A percentile compares a stretch with the other conserved stretches of the same genome.
Evolutionary conservation across 2,329 filamentous ascomycete genomes (phyloP).

Genomic region (Aaosphaeria pasadenensis): DNA sequence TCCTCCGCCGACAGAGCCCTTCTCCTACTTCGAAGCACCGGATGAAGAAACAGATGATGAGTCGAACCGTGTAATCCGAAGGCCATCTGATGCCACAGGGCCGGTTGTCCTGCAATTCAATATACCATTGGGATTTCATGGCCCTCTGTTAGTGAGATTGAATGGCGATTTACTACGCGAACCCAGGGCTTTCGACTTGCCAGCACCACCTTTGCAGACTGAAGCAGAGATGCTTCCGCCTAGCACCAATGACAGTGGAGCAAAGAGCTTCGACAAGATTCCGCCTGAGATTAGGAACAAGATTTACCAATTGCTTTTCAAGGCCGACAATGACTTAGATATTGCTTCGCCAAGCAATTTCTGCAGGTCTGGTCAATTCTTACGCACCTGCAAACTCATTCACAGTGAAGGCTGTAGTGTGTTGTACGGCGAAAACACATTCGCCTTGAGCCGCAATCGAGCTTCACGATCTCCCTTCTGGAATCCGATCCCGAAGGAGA

Average conservation of each 20-base stretch:
- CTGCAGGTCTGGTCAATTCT: conserved; percentile 41
- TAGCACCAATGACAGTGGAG: neutral
- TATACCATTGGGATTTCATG: conserved; percentile 43
- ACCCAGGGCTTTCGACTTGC: neutral
- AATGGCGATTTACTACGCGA: neutral
- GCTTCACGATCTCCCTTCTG: conserved; percentile 41
- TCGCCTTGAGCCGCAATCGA: conserved; percentile 41
- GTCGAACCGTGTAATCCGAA: conserved; percentile 10
- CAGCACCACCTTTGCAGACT: too few species aligned
- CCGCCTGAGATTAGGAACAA: conserved; percentile 46
- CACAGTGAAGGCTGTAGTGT: conserved; percentile 46
- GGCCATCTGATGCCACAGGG: conserved; percentile 11
- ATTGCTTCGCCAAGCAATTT: conserved; percentile 38
- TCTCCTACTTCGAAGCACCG: conserved; percentile 27
- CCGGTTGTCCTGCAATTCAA: conserved; percentile 45
- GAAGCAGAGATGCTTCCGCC: too few species aligned
- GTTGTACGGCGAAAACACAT: conserved; percentile 51
- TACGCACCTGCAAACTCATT: conserved; percentile 46
- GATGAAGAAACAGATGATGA: conserved; percentile 29
- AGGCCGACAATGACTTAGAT: conserved; percentile 29
- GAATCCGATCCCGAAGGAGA: conserved; percentile 41
- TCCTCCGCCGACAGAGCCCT: conserved; percentile 31
- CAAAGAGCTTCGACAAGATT: conserved; percentile 24
- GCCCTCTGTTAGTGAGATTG: conserved; percentile 41
- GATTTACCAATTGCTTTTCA: conserved; percentile 46